Conservation (phyloP, 352 stramenopile species). For the Globisporangium parvum region DNA sequence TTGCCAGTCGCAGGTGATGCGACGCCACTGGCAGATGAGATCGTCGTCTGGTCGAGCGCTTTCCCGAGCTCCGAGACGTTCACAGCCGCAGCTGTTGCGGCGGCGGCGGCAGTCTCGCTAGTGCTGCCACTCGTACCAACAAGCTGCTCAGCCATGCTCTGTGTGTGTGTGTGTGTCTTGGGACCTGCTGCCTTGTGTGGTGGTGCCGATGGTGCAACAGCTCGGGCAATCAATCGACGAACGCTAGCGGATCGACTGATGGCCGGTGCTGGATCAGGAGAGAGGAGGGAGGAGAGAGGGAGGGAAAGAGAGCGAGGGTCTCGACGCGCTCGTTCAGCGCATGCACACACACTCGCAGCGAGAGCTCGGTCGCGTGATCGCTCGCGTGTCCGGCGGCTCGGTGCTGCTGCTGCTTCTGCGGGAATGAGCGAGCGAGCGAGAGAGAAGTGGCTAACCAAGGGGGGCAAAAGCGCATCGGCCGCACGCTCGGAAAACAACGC, state of each 20-base stretch:
- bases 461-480: not conserved
- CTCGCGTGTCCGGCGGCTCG: not conserved
- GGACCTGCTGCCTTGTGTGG: too few species aligned
- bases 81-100: conserved; percentile 6
- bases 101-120: not conserved
- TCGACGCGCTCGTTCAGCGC: not conserved
- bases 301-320: not conserved
- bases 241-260: too few species aligned
- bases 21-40: conserved; percentile 28
- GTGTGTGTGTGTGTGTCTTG: not conserved
- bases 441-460: not conserved
- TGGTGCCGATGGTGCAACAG: too few species aligned
- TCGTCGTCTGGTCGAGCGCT: conserved; percentile 66
- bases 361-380: not conserved
- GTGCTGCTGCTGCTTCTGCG: not conserved
- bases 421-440: not conserved
- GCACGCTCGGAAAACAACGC: not conserved
- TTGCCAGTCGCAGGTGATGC: conserved; percentile 4
- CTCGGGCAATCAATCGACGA: too few species aligned
- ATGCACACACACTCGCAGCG: not conserved
- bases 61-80: conserved; percentile 72
- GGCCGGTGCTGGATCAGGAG: too few species aligned
- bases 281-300: too few species aligned
- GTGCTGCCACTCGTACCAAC: not conserved
- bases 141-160: not conserved